phyloP scores from a whole-genome alignment of 108 stramenopile species.

The Craspedostauros australis region DNA sequence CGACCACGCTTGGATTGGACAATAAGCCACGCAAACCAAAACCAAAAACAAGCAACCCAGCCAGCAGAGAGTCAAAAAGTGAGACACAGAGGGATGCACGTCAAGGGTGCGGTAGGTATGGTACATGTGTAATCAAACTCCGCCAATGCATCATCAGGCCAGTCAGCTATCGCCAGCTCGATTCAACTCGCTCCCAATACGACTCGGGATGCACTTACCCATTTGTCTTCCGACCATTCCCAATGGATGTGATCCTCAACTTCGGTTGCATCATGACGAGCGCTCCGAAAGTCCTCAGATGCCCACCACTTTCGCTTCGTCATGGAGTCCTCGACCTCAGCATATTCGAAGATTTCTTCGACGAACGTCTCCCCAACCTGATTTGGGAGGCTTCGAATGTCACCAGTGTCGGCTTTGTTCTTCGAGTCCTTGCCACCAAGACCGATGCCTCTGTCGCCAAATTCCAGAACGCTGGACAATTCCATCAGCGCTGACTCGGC shows the following conservation, averaged over 20 bases:
- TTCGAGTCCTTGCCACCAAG: constrained; percentile 18
- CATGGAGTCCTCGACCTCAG: constrained; percentile 35
- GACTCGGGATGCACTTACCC: no score
- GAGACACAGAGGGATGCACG: no score
- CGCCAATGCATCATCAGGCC: no score
- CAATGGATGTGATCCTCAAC: constrained; percentile 19
- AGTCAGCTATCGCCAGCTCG: no score
- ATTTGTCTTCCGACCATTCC: constrained; percentile 44
- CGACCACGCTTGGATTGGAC: no score
- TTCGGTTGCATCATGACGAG: constrained; percentile 22
- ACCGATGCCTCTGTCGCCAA: constrained; percentile 44
- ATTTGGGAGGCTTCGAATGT: constrained; percentile 38
- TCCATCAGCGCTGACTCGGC: constrained; percentile 71
- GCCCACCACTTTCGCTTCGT: constrained; percentile 68
- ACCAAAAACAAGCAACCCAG: no score
- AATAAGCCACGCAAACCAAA: no score
- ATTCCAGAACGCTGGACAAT: constrained; percentile 57
- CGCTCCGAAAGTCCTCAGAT: constrained; percentile 33
- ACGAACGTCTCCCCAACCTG: constrained; percentile 30
- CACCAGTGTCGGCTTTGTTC: constrained; percentile 11
- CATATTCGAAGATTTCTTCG: constrained; percentile 70
- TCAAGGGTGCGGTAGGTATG: no score
- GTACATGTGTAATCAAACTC: no score
- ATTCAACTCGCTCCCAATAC: no score
- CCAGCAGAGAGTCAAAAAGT: no score